These are phyloP conservation scores for Dictyostelium purpureum DNA, from an alignment of 78 protist genomes.

Conservation along the genomic window DNA sequence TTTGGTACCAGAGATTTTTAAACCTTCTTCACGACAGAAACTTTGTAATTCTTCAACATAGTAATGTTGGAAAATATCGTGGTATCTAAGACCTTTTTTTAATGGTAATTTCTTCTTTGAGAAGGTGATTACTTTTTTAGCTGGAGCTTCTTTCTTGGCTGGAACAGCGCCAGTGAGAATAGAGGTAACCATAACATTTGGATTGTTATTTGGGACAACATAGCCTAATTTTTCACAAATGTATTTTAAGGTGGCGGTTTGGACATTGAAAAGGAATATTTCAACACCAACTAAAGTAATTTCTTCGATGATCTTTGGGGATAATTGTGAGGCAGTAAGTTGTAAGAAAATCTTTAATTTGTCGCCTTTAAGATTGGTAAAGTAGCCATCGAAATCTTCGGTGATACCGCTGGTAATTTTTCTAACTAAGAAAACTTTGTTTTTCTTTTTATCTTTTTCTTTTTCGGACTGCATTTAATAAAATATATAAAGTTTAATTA, in stretches of 20 bases:
- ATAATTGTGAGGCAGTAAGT: background rate
- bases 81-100: conserved; percentile 26
- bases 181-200: conserved; percentile 2
- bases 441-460: background rate
- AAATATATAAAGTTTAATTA: no score
- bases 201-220: background rate
- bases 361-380: background rate
- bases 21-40: conserved; percentile 27
- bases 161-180: conserved; percentile 39
- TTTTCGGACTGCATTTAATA: no score
- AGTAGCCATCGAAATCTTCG: background rate
- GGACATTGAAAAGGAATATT: conserved; percentile 22
- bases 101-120: conserved; percentile 6
- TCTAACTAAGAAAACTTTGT: background rate
- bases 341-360: background rate
- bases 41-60: conserved; percentile 41
- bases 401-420: background rate
- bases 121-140: conserved; percentile 7
- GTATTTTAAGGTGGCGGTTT: background rate
- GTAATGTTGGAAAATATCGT: conserved; percentile 81
- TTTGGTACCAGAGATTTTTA: conserved; percentile 67
- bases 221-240: background rate
- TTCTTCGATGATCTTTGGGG: background rate
- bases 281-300: conserved; percentile 1
- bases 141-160: conserved; percentile 1